Percentiles rank a stretch among this genome's conserved stretches.
These are phyloP conservation scores for Sextonia rubra DNA, from an alignment of 164 flowering plant genomes.

Conservation along the genomic window DNA sequence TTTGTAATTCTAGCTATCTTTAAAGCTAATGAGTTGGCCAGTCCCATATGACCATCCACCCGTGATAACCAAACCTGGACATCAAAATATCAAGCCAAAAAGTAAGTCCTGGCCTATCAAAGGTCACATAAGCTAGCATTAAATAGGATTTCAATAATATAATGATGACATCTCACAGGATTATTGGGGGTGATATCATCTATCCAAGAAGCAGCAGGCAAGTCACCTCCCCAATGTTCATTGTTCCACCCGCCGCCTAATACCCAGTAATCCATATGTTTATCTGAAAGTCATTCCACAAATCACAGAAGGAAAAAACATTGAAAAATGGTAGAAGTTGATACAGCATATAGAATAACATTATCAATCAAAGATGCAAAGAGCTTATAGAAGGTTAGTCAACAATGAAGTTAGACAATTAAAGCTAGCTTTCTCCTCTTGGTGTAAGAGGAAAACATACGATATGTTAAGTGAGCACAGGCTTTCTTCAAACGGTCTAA, in stretches of 20 bases:
- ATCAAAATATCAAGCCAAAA: slow-evolving; percentile 3
- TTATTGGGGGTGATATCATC: slow-evolving; percentile 75
- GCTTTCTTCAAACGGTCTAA: no score
- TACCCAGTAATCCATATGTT: slow-evolving; percentile 63
- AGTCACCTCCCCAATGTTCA: slow-evolving; percentile 87
- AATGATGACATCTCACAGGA: slow-evolving; percentile 53
- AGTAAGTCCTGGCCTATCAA: not conserved
- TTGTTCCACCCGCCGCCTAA: slow-evolving; percentile 99
- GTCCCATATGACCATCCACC: slow-evolving; percentile 97
- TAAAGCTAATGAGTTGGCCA: slow-evolving; percentile 79
- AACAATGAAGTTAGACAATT: not conserved
- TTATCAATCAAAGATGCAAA: not conserved
- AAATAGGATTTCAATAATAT: not conserved
- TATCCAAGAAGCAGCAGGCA: slow-evolving; percentile 80
- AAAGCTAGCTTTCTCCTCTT: not conserved
- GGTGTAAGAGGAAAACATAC: not conserved
- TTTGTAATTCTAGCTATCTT: slow-evolving; percentile 62
- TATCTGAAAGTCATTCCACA: slow-evolving; percentile 28
- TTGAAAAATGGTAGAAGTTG: not conserved
- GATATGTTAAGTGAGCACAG: no score
- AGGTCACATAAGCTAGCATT: not conserved
- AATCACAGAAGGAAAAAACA: not conserved
- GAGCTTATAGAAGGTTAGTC: not conserved
- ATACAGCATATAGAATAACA: not conserved
- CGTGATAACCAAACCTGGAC: slow-evolving; percentile 81